phyloP scores from a whole-genome alignment of 441 rosid genomes.

The Manihot esculenta region DNA sequence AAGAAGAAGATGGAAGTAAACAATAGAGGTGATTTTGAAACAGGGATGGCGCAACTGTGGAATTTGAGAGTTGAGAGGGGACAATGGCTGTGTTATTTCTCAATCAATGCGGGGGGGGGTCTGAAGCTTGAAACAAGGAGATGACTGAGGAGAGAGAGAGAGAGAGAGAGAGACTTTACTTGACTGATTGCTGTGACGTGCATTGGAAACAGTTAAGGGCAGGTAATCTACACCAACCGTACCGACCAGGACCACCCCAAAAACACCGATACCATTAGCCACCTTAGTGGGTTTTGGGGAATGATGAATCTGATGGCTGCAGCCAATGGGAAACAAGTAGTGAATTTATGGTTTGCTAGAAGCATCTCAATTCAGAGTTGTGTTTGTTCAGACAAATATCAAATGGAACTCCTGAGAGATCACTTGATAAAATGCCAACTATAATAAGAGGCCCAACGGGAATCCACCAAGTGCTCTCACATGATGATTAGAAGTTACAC shows the following conservation, averaged over 20 bases:
- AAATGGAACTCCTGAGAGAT: no score
- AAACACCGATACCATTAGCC: no score
- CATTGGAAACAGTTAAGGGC: constrained; percentile 30
- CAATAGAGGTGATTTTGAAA: constrained; percentile 14
- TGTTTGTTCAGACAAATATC: neutral
- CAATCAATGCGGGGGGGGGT: constrained; percentile 39
- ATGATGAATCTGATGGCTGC: neutral
- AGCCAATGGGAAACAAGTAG: neutral
- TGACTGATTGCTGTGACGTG: constrained; percentile 30
- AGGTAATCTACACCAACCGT: constrained; percentile 29
- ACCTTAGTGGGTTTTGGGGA: no score
- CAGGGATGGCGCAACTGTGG: constrained; percentile 28
- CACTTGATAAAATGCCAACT: neutral
- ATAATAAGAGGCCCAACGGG: constrained; percentile 4
- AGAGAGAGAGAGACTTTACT: neutral
- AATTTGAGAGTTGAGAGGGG: constrained; percentile 43
- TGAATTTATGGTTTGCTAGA: neutral
- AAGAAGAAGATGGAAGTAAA: constrained; percentile 14
- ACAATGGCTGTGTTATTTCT: constrained; percentile 67
- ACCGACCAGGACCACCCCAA: constrained; percentile 26
- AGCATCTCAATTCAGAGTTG: constrained; percentile 5
- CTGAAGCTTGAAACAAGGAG: constrained; percentile 5
- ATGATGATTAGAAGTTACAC: constrained; percentile 10
- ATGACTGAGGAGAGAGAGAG: constrained; percentile 11
- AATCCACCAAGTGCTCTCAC: constrained; percentile 10